Conservation (phyloP, 2,329 filamentous ascomycete genomes). For the Thelonectria olida region DNA sequence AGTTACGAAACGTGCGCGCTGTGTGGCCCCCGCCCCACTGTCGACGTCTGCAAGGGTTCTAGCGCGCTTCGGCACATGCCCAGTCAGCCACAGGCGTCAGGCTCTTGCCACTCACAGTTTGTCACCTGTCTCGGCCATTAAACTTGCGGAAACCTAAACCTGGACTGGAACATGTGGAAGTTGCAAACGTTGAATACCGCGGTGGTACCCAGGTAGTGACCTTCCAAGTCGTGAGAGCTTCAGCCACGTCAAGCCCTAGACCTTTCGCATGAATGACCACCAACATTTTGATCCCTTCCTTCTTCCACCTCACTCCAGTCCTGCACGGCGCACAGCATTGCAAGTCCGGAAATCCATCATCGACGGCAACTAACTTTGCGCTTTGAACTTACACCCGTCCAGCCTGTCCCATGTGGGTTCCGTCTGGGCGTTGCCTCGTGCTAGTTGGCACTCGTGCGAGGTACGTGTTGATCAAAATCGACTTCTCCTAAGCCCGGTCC, state of each 20-base stretch:
- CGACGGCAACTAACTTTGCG: background rate
- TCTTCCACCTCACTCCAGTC: too few species aligned
- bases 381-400: background rate
- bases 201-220: background rate
- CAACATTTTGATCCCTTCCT: too few species aligned
- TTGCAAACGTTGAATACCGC: too few species aligned
- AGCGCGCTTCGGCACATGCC: background rate
- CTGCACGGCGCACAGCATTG: too few species aligned
- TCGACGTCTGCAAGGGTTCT: background rate
- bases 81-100: background rate
- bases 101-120: background rate
- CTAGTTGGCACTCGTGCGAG: too few species aligned
- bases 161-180: too few species aligned
- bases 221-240: background rate
- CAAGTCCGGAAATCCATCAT: too few species aligned
- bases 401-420: background rate
- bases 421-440: background rate
- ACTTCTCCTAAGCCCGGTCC: background rate
- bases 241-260: background rate
- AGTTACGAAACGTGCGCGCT: background rate
- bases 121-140: background rate
- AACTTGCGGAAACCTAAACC: background rate
- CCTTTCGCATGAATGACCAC: background rate
- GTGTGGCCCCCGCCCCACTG: background rate
- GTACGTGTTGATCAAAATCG: background rate